Evolutionary conservation across 2,329 filamentous ascomycete genomes (phyloP).

Genomic region (Exserohilum rostratum): DNA sequence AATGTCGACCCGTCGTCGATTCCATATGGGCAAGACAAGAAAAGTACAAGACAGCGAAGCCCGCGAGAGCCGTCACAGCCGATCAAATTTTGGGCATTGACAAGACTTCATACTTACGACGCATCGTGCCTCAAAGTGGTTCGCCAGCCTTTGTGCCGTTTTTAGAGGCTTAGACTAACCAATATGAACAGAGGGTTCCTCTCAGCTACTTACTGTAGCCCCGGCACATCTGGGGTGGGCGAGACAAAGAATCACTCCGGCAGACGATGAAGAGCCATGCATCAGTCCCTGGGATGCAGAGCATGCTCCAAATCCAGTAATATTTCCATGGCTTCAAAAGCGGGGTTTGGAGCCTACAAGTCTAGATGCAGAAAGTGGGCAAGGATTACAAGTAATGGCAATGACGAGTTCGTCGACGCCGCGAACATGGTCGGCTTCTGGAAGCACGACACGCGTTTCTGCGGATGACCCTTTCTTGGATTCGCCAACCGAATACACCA

Average conservation of each 20-base stretch:
- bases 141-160: not conserved
- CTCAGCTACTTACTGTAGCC: conserved; percentile 7
- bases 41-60: conserved; percentile 1
- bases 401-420: not conserved
- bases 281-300: conserved; percentile 16
- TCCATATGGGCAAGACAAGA: conserved; percentile 7
- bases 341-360: not conserved
- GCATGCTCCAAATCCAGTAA: conserved; percentile 18
- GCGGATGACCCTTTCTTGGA: not conserved
- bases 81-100: conserved; percentile 16
- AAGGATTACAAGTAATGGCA: not conserved
- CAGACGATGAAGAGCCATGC: not conserved
- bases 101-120: conserved; percentile 9
- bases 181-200: conserved; percentile 3
- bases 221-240: not conserved
- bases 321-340: conserved; percentile 16
- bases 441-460: not conserved
- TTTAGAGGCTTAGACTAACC: not conserved
- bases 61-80: conserved; percentile 4
- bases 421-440: not conserved
- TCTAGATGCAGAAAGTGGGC: not conserved
- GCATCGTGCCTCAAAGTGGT: conserved; percentile 1
- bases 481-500: not conserved
- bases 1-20: not conserved
- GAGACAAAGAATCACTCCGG: not conserved